phyloP scores from a whole-genome alignment of 106 monocot species.

The Dendrobium catenatum region DNA sequence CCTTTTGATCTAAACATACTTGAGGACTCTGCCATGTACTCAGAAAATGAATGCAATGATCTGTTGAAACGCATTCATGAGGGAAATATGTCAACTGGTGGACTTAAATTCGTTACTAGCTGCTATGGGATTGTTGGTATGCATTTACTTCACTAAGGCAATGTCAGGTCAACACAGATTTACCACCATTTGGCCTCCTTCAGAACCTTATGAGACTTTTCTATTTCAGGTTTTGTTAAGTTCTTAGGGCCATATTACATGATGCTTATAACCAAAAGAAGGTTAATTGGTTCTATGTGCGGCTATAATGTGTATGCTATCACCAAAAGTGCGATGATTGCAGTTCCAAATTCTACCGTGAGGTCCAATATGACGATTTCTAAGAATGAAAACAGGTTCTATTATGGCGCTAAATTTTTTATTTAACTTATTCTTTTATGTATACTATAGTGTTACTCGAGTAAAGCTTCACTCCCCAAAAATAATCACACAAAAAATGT shows the following conservation, averaged over 20 bases:
- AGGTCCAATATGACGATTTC: conserved; percentile 34
- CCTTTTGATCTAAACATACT: conserved; percentile 61
- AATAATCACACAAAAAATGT: too few relatives aligned
- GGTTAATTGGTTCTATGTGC: conserved; percentile 53
- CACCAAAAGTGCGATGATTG: conserved; percentile 60
- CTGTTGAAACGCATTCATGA: conserved; percentile 56
- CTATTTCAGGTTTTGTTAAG: conserved; percentile 60
- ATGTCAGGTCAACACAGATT: not conserved
- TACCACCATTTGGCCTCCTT: not conserved
- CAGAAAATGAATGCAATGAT: conserved; percentile 41
- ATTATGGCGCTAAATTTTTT: too few relatives aligned
- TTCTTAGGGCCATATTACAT: conserved; percentile 76
- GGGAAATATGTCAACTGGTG: conserved; percentile 63
- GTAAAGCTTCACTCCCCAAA: too few relatives aligned
- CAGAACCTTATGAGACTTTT: not conserved
- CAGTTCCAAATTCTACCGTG: conserved; percentile 37
- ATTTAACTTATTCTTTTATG: too few relatives aligned
- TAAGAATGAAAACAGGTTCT: conserved; percentile 75
- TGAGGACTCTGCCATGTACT: conserved; percentile 53
- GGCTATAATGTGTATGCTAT: conserved; percentile 61
- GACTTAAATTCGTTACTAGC: conserved; percentile 68
- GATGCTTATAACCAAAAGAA: conserved; percentile 63
- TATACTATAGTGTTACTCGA: too few relatives aligned
- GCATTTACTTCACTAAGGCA: conserved; percentile 3
- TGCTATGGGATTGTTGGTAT: conserved; percentile 94